These are phyloP conservation scores for Nemophila menziesii DNA, from an alignment of 257 asterid species.

Conservation along the genomic window DNA sequence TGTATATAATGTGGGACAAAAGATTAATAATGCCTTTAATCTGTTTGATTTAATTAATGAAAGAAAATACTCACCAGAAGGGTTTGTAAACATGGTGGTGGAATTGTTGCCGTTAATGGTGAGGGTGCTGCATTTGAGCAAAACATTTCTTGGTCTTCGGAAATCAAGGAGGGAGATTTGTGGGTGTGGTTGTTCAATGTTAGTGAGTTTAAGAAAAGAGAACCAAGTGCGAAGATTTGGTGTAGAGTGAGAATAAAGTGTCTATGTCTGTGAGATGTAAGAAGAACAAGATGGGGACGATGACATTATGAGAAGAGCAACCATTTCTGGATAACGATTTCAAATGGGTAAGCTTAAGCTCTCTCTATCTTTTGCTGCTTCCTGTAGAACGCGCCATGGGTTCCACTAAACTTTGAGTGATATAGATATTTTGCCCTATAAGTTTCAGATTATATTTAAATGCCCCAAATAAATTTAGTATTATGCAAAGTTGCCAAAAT, in stretches of 20 bases:
- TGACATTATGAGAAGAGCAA: slow-evolving; percentile 6
- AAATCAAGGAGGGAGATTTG: too few relatives aligned
- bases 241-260: neutral
- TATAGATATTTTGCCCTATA: too few relatives aligned
- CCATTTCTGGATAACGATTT: slow-evolving; percentile 8
- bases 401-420: too few relatives aligned
- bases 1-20: too few relatives aligned
- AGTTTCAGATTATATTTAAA: too few relatives aligned
- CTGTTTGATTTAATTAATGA: slow-evolving; percentile 8
- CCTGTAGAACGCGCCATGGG: neutral
- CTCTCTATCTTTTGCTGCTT: neutral
- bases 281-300: slow-evolving; percentile 5
- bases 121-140: slow-evolving; percentile 26
- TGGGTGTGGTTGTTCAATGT: slow-evolving; percentile 1
- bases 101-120: slow-evolving; percentile 16
- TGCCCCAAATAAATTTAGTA: too few relatives aligned
- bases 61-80: slow-evolving; percentile 26
- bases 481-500: too few relatives aligned
- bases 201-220: slow-evolving; percentile 5
- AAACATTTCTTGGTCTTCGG: neutral
- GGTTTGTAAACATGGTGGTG: slow-evolving; percentile 5
- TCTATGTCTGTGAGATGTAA: slow-evolving; percentile 1
- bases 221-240: slow-evolving; percentile 1
- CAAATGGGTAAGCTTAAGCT: slow-evolving; percentile 1
- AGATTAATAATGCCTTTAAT: too few relatives aligned